A percentile compares a stretch with the other conserved stretches of the same genome.
These are phyloP conservation scores for Termitomyces sp. DNA, from an alignment of 768 basidiomycete genomes.

Conservation along the genomic window DNA sequence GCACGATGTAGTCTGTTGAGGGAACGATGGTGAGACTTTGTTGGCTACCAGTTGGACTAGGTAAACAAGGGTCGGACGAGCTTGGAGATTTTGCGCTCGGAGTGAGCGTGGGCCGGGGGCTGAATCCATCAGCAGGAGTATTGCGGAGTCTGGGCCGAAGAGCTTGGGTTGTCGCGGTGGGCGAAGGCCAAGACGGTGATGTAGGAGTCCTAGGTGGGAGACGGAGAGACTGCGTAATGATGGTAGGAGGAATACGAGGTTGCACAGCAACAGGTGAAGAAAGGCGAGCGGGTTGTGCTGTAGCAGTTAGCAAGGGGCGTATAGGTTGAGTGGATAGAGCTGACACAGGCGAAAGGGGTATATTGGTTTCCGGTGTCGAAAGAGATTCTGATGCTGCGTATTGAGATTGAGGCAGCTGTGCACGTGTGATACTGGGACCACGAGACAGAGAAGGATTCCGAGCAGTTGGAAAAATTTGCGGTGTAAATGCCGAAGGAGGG, in stretches of 20 bases:
- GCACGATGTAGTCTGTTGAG: slow-evolving; percentile 28
- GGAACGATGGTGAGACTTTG: slow-evolving; percentile 18
- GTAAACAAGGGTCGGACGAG: slow-evolving; percentile 2
- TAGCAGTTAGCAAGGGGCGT: neutral
- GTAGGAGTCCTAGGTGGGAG: slow-evolving; percentile 12
- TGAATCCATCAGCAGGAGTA: neutral
- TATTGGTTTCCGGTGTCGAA: neutral
- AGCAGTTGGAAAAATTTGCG: slow-evolving; percentile 7
- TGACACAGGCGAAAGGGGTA: neutral
- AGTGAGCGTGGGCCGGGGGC: neutral
- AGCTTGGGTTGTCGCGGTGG: neutral
- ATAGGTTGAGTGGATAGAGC: neutral
- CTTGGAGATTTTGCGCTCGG: slow-evolving; percentile 1
- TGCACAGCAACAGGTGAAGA: slow-evolving; percentile 1
- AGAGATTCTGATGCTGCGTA: slow-evolving; percentile 3
- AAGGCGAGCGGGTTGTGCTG: slow-evolving; percentile 3
- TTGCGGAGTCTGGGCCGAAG: slow-evolving; percentile 14
- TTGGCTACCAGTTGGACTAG: neutral
- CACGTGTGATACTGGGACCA: slow-evolving; percentile 5
- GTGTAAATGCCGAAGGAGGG: slow-evolving; percentile 10
- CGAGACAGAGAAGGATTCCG: slow-evolving; percentile 13
- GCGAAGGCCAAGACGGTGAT: slow-evolving; percentile 4
- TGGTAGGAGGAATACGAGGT: neutral
- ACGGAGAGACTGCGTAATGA: neutral
- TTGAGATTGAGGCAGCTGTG: neutral